These are phyloP conservation scores for Candida coquimbonensis DNA, from an alignment of 805 yeast species.

Conservation along the genomic window DNA sequence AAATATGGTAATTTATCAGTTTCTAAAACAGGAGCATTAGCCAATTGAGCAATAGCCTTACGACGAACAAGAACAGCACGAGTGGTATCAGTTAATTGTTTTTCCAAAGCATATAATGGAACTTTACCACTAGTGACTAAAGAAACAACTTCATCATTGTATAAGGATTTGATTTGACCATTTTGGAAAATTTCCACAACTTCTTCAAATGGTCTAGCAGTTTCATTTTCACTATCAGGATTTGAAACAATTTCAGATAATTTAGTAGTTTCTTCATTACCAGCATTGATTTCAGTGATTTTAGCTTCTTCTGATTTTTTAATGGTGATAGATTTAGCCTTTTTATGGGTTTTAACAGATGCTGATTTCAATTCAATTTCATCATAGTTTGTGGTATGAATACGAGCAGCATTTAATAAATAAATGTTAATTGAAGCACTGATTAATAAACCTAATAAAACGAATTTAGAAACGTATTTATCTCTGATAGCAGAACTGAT, in stretches of 20 bases:
- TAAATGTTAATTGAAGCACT: slow-evolving; percentile 80
- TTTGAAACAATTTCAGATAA: slow-evolving; percentile 23
- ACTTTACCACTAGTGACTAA: slow-evolving; percentile 70
- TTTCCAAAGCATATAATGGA: slow-evolving; percentile 91
- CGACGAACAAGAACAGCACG: slow-evolving; percentile 95
- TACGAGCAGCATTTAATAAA: slow-evolving; percentile 77
- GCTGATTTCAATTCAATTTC: slow-evolving; percentile 15
- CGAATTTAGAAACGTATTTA: slow-evolving; percentile 68
- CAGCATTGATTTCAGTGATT: slow-evolving; percentile 5
- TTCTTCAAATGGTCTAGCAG: slow-evolving; percentile 54
- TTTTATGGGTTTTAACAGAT: slow-evolving; percentile 23
- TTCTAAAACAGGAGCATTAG: slow-evolving; percentile 75
- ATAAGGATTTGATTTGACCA: slow-evolving; percentile 61
- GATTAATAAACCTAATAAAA: slow-evolving; percentile 63
- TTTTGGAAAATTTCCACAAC: slow-evolving; percentile 55
- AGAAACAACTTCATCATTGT: slow-evolving; percentile 65
- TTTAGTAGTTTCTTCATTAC: slow-evolving; percentile 14
- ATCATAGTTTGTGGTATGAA: slow-evolving; percentile 38
- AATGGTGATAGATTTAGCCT: slow-evolving; percentile 23
- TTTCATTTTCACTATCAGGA: slow-evolving; percentile 31
- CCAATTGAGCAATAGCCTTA: slow-evolving; percentile 77
- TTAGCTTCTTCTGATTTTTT: slow-evolving; percentile 22
- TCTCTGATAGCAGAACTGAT: slow-evolving; percentile 71
- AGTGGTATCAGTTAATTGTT: slow-evolving; percentile 78
- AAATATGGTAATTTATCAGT: slow-evolving; percentile 69